Conservation (phyloP, 106 monocot genomes). For the Phalaenopsis aphrodite region DNA sequence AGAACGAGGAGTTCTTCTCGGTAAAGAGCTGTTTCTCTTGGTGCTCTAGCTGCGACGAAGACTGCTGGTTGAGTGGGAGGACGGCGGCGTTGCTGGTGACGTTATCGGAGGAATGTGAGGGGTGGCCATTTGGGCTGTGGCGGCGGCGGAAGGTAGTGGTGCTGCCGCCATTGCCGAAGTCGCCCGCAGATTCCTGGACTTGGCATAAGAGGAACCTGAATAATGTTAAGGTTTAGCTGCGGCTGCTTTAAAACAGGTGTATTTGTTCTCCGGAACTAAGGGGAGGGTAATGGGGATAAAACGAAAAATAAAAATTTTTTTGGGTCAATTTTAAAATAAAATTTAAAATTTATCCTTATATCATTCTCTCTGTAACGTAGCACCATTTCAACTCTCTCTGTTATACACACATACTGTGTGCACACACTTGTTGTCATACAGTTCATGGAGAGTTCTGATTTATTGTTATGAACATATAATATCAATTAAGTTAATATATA, state of each 20-base stretch:
- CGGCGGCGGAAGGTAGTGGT: conserved; percentile 12
- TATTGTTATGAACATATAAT: too few species aligned
- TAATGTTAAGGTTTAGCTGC: background rate
- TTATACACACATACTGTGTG: too few species aligned
- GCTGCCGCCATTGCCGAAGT: conserved; percentile 53
- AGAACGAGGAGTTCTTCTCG: conserved; percentile 61
- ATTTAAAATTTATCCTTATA: too few species aligned
- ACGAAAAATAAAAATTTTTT: too few species aligned
- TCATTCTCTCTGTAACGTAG: too few species aligned
- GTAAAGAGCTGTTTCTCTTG: conserved; percentile 54
- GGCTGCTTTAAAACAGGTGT: too few species aligned
- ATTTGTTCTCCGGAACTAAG: background rate
- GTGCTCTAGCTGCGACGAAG: conserved; percentile 22
- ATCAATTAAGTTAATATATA: too few species aligned
- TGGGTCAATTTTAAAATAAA: too few species aligned
- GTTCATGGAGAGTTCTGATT: too few species aligned
- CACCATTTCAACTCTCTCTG: too few species aligned
- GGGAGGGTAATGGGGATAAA: background rate
- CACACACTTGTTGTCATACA: too few species aligned
- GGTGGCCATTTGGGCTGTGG: conserved; percentile 83
- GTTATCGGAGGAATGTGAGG: conserved; percentile 49
- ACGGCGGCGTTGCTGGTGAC: background rate
- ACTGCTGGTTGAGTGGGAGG: background rate
- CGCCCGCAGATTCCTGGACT: conserved; percentile 65
- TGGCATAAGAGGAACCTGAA: conserved; percentile 38